phyloP scores from a whole-genome alignment of 1,284 basidiomycete genomes.

The Naganishia albida region DNA sequence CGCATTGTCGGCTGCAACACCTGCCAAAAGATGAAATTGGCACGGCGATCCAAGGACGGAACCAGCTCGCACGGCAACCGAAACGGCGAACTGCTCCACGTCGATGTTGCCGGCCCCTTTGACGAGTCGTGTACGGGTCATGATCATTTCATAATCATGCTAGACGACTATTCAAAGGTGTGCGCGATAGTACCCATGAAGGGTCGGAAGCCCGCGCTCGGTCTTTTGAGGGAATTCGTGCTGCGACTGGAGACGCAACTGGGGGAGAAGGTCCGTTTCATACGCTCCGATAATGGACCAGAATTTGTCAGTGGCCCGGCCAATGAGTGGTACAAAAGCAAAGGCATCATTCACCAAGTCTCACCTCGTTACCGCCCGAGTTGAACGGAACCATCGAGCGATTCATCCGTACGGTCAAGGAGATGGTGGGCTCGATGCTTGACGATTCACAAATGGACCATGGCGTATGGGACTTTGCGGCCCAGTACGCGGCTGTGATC shows the following conservation, averaged over 20 bases:
- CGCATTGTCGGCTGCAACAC: slow-evolving; percentile 26
- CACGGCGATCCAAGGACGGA: neutral
- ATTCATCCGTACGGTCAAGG: slow-evolving; percentile 39
- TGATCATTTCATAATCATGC: slow-evolving; percentile 40
- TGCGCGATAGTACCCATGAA: slow-evolving; percentile 50
- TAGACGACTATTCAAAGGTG: slow-evolving; percentile 41
- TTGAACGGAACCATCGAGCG: slow-evolving; percentile 44
- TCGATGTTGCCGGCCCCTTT: slow-evolving; percentile 47
- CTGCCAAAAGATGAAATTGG: slow-evolving; percentile 29
- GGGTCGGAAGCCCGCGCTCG: slow-evolving; percentile 42
- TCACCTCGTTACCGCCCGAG: slow-evolving; percentile 40
- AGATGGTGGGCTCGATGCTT: slow-evolving; percentile 34
- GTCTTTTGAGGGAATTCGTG: slow-evolving; percentile 47
- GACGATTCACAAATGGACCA: slow-evolving; percentile 19
- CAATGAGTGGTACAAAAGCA: slow-evolving; percentile 37
- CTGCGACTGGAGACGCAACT: slow-evolving; percentile 40
- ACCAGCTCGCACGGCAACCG: neutral
- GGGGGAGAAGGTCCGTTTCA: slow-evolving; percentile 44
- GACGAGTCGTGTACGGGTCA: slow-evolving; percentile 40
- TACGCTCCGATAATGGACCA: slow-evolving; percentile 50
- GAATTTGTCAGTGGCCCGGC: slow-evolving; percentile 45
- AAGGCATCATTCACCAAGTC: slow-evolving; percentile 41
- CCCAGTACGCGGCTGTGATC: slow-evolving; percentile 17
- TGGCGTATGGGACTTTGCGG: slow-evolving; percentile 31
- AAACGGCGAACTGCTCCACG: slow-evolving; percentile 38